Evolutionary conservation across 169 alveolate species (phyloP).

Genomic region (Plasmodium cynomolgi): DNA sequence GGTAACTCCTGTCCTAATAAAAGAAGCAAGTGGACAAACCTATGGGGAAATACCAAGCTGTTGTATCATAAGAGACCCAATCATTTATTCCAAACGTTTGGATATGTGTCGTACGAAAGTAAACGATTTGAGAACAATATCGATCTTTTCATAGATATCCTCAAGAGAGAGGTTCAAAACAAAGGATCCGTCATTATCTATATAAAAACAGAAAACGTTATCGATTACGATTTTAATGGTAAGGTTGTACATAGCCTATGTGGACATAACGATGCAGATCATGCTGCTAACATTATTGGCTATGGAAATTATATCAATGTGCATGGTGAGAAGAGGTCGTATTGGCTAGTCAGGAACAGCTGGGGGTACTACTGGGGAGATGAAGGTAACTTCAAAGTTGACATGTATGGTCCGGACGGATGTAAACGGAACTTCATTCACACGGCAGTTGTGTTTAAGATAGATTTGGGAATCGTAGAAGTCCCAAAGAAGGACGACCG

Average conservation of each 20-base stretch:
- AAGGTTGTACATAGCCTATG: conserved; percentile 58
- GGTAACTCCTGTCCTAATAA: conserved; percentile 6
- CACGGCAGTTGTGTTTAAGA: conserved; percentile 27
- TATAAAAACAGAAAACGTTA: conserved; percentile 55
- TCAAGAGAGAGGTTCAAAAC: conserved; percentile 64
- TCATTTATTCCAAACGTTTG: not conserved
- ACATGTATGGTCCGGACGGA: conserved; percentile 62
- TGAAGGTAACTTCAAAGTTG: conserved; percentile 73
- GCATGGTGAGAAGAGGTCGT: conserved; percentile 38
- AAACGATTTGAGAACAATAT: not conserved
- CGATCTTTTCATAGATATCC: conserved; percentile 35
- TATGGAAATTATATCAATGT: conserved; percentile 68
- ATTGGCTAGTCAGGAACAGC: conserved; percentile 62
- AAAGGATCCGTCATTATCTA: conserved; percentile 78
- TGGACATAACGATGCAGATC: conserved; percentile 67
- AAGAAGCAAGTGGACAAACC: conserved; percentile 4
- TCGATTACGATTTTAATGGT: conserved; percentile 75
- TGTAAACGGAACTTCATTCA: conserved; percentile 53
- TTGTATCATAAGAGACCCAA: not conserved
- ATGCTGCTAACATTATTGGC: conserved; percentile 74
- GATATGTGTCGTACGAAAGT: conserved; percentile 17
- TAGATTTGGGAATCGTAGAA: conserved; percentile 33
- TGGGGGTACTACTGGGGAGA: conserved; percentile 77
- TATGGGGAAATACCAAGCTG: conserved; percentile 28
- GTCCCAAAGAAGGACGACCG: not conserved